These are phyloP conservation scores for Chaetomium sp. DNA, from an alignment of 2,329 filamentous ascomycete genomes.

Conservation along the genomic window DNA sequence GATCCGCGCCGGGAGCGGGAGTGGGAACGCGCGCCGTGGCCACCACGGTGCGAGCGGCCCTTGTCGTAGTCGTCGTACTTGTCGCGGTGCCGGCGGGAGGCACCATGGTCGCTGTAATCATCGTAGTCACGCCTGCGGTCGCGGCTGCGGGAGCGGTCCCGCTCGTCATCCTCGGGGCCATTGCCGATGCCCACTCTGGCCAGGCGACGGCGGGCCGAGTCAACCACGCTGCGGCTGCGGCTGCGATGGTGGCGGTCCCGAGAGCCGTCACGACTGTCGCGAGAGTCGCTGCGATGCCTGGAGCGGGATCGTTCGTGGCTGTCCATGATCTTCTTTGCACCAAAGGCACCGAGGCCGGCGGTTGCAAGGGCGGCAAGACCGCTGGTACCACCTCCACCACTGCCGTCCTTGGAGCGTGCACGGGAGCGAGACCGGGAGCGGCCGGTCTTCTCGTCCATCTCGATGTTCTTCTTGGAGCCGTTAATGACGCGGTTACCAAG, in stretches of 20 bases:
- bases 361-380: constrained; percentile 59
- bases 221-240: constrained; percentile 61
- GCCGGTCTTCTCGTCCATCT: constrained; percentile 51
- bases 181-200: constrained; percentile 56
- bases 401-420: constrained; percentile 44
- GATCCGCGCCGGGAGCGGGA: constrained; percentile 35
- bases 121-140: constrained; percentile 25
- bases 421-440: constrained; percentile 65
- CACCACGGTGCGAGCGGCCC: constrained; percentile 36
- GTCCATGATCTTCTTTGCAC: constrained; percentile 53
- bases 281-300: constrained; percentile 49
- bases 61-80: constrained; percentile 42
- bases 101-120: constrained; percentile 29
- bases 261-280: constrained; percentile 37
- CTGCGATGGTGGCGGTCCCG: constrained; percentile 40
- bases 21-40: constrained; percentile 30
- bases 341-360: constrained; percentile 54
- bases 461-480: constrained; percentile 63
- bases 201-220: constrained; percentile 53
- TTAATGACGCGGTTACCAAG: constrained; percentile 81
- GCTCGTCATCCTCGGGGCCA: constrained; percentile 34
- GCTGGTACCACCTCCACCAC: constrained; percentile 36
- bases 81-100: constrained; percentile 21
- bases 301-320: constrained; percentile 42
- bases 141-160: constrained; percentile 22